phyloP scores from a whole-genome alignment of 148 eudicot species.

The Rhododendron simsii region DNA sequence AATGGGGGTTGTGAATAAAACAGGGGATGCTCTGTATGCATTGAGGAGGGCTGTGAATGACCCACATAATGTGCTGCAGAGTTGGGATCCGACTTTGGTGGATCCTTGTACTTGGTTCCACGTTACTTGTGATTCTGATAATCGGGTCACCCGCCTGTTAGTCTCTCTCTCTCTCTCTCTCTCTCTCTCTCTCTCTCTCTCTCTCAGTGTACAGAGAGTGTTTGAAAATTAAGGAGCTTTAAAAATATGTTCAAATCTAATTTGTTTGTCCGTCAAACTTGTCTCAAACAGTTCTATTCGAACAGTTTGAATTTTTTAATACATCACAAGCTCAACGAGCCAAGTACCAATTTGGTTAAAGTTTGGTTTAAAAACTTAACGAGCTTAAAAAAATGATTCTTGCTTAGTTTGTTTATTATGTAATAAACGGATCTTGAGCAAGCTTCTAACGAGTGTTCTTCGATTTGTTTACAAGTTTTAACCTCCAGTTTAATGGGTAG shows the following conservation, averaged over 20 bases:
- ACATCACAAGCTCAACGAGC: too few relatives aligned
- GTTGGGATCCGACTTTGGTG: slow-evolving; percentile 95
- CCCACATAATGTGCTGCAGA: slow-evolving; percentile 60
- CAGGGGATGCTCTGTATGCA: slow-evolving; percentile 77
- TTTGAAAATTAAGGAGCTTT: too few relatives aligned
- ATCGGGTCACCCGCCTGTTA: slow-evolving; percentile 79
- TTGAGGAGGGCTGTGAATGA: slow-evolving; percentile 55
- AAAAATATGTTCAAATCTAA: too few relatives aligned
- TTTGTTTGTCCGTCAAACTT: too few relatives aligned
- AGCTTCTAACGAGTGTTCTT: too few relatives aligned
- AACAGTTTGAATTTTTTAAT: too few relatives aligned
- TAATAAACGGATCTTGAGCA: too few relatives aligned
- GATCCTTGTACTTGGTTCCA: slow-evolving; percentile 96
- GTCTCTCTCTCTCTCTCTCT: slow-evolving; percentile 6
- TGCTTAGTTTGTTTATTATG: background rate
- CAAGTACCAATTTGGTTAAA: background rate
- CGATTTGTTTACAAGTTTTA: too few relatives aligned
- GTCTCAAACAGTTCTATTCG: too few relatives aligned
- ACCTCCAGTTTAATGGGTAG: too few relatives aligned
- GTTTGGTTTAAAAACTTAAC: too few relatives aligned
- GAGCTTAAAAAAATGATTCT: background rate
- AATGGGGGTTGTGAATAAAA: background rate
- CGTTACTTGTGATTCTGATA: slow-evolving; percentile 65
- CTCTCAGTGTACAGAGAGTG: too few relatives aligned
- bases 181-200: background rate